phyloP scores from a whole-genome alignment of 441 rosid genomes.

The Pelargonium fulgidum region DNA sequence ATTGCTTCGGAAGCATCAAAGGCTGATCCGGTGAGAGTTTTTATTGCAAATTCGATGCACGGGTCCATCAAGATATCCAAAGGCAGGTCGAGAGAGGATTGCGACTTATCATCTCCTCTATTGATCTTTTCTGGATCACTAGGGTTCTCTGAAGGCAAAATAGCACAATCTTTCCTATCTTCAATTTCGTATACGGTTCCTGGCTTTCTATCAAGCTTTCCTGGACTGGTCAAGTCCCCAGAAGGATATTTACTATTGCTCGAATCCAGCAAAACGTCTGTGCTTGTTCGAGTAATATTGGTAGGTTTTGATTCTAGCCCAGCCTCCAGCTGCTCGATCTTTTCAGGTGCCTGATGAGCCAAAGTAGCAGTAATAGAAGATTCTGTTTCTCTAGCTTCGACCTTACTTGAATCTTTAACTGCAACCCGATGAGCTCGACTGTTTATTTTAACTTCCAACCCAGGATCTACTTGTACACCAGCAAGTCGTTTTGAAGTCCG shows the following conservation, averaged over 20 bases:
- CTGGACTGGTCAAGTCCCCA: constrained; percentile 15
- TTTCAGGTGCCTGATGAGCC: constrained; percentile 7
- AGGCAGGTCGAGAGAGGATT: constrained; percentile 39
- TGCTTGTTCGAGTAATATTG: constrained; percentile 11
- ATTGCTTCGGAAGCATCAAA: constrained; percentile 34
- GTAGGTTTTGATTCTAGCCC: constrained; percentile 17
- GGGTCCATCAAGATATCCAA: constrained; percentile 81
- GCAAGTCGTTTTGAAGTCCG: constrained; percentile 86
- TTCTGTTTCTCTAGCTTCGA: constrained; percentile 22
- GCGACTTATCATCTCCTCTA: constrained; percentile 25
- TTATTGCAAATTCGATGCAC: constrained; percentile 96
- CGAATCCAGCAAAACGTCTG: constrained; percentile 12
- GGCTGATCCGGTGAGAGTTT: constrained; percentile 69
- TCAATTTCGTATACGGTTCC: constrained; percentile 21
- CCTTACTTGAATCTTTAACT: constrained; percentile 20
- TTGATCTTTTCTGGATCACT: constrained; percentile 10
- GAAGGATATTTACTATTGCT: constrained; percentile 24
- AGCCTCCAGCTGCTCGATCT: constrained; percentile 16
- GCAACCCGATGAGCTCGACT: constrained; percentile 33
- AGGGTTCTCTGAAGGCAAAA: constrained; percentile 9
- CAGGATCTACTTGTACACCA: constrained; percentile 62
- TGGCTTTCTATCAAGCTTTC: constrained; percentile 17
- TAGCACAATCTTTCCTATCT: constrained; percentile 15
- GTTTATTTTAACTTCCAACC: constrained; percentile 46
- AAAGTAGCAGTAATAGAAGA: constrained; percentile 14